Conservation (phyloP, 352 stramenopile species). For the Elongisporangium prolatum region DNA sequence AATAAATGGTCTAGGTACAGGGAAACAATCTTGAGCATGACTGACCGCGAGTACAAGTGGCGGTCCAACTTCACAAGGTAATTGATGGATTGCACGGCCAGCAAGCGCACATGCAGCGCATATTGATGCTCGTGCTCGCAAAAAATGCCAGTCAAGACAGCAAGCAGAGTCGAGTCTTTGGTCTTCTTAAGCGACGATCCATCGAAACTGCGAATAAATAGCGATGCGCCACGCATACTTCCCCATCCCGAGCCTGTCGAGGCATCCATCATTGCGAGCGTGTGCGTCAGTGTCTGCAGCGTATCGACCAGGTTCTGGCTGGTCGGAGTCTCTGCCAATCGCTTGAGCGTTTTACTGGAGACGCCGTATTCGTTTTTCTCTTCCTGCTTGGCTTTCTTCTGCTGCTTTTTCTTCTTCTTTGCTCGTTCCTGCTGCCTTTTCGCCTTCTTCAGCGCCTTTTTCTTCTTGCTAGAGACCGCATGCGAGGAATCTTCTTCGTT, state of each 20-base stretch:
- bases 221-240: conserved; percentile 35
- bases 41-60: conserved; percentile 43
- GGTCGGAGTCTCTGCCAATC: conserved; percentile 39
- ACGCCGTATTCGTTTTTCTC: conserved; percentile 59
- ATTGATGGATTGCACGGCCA: conserved; percentile 80
- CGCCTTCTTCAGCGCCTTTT: conserved; percentile 13
- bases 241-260: conserved; percentile 72
- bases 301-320: conserved; percentile 54
- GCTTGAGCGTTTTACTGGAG: conserved; percentile 56
- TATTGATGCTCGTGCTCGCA: conserved; percentile 28
- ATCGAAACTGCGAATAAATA: conserved; percentile 59
- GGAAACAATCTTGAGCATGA: conserved; percentile 36
- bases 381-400: conserved; percentile 34
- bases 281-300: conserved; percentile 78
- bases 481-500: conserved; percentile 9
- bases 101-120: conserved; percentile 37
- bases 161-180: conserved; percentile 61
- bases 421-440: conserved; percentile 30
- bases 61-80: conserved; percentile 84
- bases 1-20: conserved; percentile 54
- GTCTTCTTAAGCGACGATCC: conserved; percentile 20
- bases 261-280: conserved; percentile 81
- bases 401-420: conserved; percentile 24
- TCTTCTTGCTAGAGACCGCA: conserved; percentile 9
- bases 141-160: conserved; percentile 50